Conservation (phyloP, 768 basidiomycete genomes). For the Cystofilobasidium ferigula region DNA sequence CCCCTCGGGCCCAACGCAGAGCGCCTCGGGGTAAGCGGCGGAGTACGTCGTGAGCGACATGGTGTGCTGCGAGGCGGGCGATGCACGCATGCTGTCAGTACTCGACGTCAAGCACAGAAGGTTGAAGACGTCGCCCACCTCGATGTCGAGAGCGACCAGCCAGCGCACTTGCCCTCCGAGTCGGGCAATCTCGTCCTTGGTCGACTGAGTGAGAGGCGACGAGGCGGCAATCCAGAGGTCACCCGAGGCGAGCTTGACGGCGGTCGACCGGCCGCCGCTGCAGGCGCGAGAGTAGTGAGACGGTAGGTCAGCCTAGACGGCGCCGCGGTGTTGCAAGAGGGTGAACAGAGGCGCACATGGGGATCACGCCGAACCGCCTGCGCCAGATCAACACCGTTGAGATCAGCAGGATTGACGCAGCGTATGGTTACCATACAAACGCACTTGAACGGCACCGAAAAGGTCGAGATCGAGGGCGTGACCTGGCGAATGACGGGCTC, state of each 20-base stretch:
- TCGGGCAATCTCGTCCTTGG: slow-evolving; percentile 50
- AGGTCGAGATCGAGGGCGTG: slow-evolving; percentile 35
- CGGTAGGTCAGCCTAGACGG: background rate
- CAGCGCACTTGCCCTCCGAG: slow-evolving; percentile 58
- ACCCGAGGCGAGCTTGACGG: slow-evolving; percentile 55
- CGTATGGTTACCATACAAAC: slow-evolving; percentile 1
- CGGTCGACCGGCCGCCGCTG: slow-evolving; percentile 69
- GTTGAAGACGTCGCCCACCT: too few relatives aligned
- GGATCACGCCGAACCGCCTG: background rate
- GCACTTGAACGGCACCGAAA: slow-evolving; percentile 39
- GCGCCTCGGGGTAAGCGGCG: slow-evolving; percentile 18
- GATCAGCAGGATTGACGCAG: background rate
- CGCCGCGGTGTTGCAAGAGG: background rate
- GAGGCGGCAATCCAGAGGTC: slow-evolving; percentile 73
- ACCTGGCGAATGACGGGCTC: slow-evolving; percentile 22
- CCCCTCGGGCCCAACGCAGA: slow-evolving; percentile 55
- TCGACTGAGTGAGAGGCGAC: slow-evolving; percentile 56
- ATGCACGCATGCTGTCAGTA: background rate
- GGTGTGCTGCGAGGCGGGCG: too few relatives aligned
- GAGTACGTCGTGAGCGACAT: background rate
- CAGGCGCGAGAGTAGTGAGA: background rate
- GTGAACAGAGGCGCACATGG: background rate
- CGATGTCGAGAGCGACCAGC: slow-evolving; percentile 4
- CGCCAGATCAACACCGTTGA: background rate
- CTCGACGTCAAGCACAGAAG: too few relatives aligned